Percentiles rank a stretch among this genome's conserved stretches.
These are phyloP conservation scores for Coemansia sp. DNA, from an alignment of 192 early-diverging fungal species.

Conservation along the genomic window DNA sequence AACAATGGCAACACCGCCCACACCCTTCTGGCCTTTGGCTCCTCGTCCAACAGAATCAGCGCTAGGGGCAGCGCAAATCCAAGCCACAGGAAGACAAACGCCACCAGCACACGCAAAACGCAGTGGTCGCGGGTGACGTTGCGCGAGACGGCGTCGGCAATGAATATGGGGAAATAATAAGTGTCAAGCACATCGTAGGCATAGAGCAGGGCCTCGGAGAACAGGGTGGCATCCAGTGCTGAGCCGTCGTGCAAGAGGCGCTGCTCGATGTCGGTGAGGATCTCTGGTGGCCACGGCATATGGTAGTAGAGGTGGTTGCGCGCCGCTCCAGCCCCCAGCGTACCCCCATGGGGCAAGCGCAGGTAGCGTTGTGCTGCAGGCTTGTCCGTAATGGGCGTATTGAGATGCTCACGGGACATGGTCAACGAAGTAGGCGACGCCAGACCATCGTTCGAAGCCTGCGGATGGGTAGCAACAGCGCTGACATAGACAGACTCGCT, in stretches of 20 bases:
- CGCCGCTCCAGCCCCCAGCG: conserved; percentile 20
- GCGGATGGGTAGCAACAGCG: not conserved
- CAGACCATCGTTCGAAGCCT: conserved; percentile 15
- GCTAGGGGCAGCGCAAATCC: conserved; percentile 50
- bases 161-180: conserved; percentile 52
- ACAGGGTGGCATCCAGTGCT: conserved; percentile 37
- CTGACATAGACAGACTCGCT: conserved; percentile 35
- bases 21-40: conserved; percentile 32
- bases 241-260: conserved; percentile 44
- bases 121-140: conserved; percentile 54
- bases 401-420: conserved; percentile 42
- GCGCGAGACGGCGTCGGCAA: conserved; percentile 45
- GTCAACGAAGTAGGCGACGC: conserved; percentile 44
- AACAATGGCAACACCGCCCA: conserved; percentile 45
- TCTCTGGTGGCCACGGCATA: conserved; percentile 55
- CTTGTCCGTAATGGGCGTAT: conserved; percentile 34
- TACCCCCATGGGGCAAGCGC: conserved; percentile 19
- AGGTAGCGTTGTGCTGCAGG: conserved; percentile 7
- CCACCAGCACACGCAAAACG: conserved; percentile 43
- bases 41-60: conserved; percentile 39
- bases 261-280: conserved; percentile 53
- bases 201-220: conserved; percentile 46
- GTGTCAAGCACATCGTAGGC: conserved; percentile 55
- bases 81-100: conserved; percentile 44
- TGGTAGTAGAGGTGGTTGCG: conserved; percentile 48